Conservation (phyloP, 768 basidiomycete species). For the Bullera alba region DNA sequence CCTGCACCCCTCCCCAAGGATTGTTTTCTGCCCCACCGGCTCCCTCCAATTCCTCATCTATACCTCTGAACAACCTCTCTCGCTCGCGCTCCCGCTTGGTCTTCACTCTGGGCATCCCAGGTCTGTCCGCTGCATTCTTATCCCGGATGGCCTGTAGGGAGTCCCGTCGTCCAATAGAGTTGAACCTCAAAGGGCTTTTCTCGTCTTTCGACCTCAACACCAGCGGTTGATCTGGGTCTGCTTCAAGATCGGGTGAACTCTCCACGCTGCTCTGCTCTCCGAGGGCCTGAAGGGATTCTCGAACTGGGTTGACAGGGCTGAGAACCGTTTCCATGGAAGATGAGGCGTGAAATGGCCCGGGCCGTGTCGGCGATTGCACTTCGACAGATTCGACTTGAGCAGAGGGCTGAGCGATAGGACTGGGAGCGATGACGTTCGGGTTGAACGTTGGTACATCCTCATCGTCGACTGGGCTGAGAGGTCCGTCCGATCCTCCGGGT, state of each 20-base stretch:
- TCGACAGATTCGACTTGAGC: no score
- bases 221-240: not conserved
- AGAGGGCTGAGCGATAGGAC: conserved; percentile 18
- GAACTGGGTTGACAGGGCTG: not conserved
- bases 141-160: conserved; percentile 11
- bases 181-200: not conserved
- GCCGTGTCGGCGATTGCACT: not conserved
- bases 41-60: conserved; percentile 41
- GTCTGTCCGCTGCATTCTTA: conserved; percentile 4
- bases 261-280: no score
- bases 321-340: not conserved
- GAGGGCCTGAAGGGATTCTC: no score
- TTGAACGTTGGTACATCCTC: conserved; percentile 15
- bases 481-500: conserved; percentile 26
- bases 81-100: conserved; percentile 41
- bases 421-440: conserved; percentile 30
- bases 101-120: conserved; percentile 17
- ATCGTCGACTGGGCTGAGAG: conserved; percentile 7
- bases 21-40: conserved; percentile 3
- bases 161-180: conserved; percentile 24
- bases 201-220: not conserved
- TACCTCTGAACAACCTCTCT: conserved; percentile 35
- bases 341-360: not conserved
- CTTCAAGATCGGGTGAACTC: not conserved
- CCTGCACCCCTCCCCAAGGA: conserved; percentile 27